Evolutionary conservation across 768 basidiomycete genomes (phyloP).

Genomic region (Russula griseocarnosa): DNA sequence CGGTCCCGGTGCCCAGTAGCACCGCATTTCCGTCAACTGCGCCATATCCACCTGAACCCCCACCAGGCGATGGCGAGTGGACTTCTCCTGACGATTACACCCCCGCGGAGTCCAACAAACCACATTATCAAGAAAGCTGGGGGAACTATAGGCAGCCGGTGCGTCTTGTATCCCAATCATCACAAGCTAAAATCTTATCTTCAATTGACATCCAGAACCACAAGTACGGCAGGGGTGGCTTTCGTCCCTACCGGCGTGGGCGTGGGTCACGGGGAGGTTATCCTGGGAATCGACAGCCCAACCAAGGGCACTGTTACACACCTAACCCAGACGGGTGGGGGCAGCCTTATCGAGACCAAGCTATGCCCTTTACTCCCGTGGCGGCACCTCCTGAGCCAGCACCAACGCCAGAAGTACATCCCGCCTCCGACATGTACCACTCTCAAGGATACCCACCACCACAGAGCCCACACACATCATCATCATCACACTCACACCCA

Average conservation of each 20-base stretch:
- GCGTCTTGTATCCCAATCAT: background rate
- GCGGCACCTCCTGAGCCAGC: background rate
- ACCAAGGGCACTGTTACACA: background rate
- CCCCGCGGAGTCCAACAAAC: background rate
- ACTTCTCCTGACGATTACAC: constrained; percentile 3
- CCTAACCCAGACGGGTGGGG: background rate
- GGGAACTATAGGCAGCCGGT: constrained; percentile 11
- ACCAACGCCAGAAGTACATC: background rate
- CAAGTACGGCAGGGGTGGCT: background rate
- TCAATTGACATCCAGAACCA: background rate
- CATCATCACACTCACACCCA: background rate
- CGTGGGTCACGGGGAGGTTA: constrained; percentile 16
- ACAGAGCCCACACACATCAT: background rate
- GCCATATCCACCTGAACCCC: background rate
- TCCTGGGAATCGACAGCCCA: background rate
- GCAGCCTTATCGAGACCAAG: background rate
- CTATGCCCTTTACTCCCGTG: background rate
- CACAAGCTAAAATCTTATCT: background rate
- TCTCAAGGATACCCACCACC: constrained; percentile 4
- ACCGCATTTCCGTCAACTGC: constrained; percentile 1
- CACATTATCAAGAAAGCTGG: constrained; percentile 11
- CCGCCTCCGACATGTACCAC: constrained; percentile 6
- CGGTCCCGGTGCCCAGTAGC: background rate
- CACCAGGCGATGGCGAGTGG: background rate
- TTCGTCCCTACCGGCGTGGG: constrained; percentile 8